phyloP scores from a whole-genome alignment of 2,329 filamentous ascomycete genomes.

The Calonectria leucothoes region DNA sequence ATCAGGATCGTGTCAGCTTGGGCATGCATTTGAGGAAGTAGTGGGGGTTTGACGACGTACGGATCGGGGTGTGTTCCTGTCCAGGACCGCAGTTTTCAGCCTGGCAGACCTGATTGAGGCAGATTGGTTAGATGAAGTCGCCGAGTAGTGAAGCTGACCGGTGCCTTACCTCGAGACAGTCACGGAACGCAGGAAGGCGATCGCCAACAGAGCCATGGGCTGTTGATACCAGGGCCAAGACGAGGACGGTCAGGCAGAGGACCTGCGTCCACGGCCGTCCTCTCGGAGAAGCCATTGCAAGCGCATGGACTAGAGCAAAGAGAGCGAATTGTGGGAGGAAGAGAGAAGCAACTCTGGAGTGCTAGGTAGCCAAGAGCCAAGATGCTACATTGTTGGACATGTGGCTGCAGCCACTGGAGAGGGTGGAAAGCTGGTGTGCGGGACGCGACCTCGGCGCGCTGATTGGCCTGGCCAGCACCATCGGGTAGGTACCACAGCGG shows the following conservation, averaged over 20 bases:
- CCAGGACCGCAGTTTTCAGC: slow-evolving; percentile 80
- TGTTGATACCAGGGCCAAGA: slow-evolving; percentile 55
- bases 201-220: slow-evolving; percentile 83
- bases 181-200: slow-evolving; percentile 84
- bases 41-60: slow-evolving; percentile 62
- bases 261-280: slow-evolving; percentile 47
- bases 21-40: slow-evolving; percentile 8
- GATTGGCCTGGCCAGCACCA: slow-evolving; percentile 31
- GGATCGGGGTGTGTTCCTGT: slow-evolving; percentile 70
- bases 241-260: slow-evolving; percentile 48
- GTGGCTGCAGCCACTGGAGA: slow-evolving; percentile 29
- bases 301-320: slow-evolving; percentile 43
- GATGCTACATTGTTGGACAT: slow-evolving; percentile 30
- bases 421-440: slow-evolving; percentile 24
- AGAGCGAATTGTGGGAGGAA: background rate
- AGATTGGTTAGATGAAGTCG: slow-evolving; percentile 26
- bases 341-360: slow-evolving; percentile 13
- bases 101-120: slow-evolving; percentile 75
- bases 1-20: slow-evolving; percentile 28
- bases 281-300: slow-evolving; percentile 46
- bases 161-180: slow-evolving; percentile 80
- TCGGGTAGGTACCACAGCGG: slow-evolving; percentile 8
- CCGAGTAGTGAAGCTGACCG: background rate
- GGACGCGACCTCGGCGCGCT: slow-evolving; percentile 14
- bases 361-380: slow-evolving; percentile 22